These are phyloP conservation scores for Nigrospora oryzae DNA, from an alignment of 2,329 filamentous ascomycete genomes.

Conservation along the genomic window DNA sequence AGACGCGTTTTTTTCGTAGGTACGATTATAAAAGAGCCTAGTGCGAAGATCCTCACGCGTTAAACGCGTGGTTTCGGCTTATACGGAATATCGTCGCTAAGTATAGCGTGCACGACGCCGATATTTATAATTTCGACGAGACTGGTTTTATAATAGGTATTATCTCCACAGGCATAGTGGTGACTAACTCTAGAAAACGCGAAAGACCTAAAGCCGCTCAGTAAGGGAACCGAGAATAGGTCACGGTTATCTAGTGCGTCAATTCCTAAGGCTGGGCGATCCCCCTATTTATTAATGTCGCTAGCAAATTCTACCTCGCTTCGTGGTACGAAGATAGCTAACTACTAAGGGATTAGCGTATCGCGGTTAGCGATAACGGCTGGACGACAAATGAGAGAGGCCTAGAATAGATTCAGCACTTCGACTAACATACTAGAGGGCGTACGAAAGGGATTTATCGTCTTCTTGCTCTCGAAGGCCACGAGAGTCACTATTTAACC, in stretches of 20 bases:
- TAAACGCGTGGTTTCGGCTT: slow-evolving; percentile 12
- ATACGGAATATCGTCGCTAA: slow-evolving; percentile 9
- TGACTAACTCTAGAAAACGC: not conserved
- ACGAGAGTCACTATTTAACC: slow-evolving; percentile 22
- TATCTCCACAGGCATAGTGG: not conserved
- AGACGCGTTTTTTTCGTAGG: slow-evolving; percentile 12
- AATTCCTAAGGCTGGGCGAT: not conserved
- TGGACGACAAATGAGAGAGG: not conserved
- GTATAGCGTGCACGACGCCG: slow-evolving; percentile 10
- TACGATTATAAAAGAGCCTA: slow-evolving; percentile 15
- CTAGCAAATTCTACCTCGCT: not conserved
- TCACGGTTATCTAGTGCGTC: not conserved
- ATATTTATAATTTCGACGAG: slow-evolving; percentile 18
- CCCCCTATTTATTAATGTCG: not conserved
- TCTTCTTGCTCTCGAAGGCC: slow-evolving; percentile 27
- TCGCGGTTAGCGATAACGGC: not conserved
- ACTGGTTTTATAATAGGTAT: slow-evolving; percentile 8
- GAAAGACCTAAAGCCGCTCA: not conserved
- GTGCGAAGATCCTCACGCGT: slow-evolving; percentile 14
- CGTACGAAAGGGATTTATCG: slow-evolving; percentile 15
- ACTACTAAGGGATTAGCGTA: not conserved
- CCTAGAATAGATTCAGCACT: not conserved
- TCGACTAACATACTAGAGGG: slow-evolving; percentile 15
- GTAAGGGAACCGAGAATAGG: slow-evolving; percentile 1
- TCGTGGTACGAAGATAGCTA: not conserved